phyloP scores from a whole-genome alignment of 1,139 yeast genomes.

The Lodderomyces metapsilosis region DNA sequence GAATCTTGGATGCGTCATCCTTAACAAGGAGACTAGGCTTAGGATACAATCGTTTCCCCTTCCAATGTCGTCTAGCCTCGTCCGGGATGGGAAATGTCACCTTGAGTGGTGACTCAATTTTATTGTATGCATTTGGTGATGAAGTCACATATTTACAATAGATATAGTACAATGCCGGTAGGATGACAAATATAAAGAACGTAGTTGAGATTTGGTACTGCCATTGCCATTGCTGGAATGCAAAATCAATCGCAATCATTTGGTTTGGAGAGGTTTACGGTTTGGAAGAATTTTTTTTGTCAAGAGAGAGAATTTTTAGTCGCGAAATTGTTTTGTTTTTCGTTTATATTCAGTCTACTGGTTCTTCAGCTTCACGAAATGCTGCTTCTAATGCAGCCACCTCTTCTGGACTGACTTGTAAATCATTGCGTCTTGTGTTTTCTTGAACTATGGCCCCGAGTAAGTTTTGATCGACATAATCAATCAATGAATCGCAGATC shows the following conservation, averaged over 20 bases:
- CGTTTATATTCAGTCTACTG: neutral
- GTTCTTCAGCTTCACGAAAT: neutral
- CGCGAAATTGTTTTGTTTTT: too few species aligned
- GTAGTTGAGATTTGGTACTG: constrained; percentile 50
- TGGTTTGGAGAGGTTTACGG: constrained; percentile 2
- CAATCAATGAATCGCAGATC: constrained; percentile 33
- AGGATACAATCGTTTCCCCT: constrained; percentile 75
- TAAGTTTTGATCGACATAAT: constrained; percentile 40
- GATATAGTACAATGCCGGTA: constrained; percentile 38
- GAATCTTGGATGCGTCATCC: constrained; percentile 66
- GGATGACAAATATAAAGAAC: constrained; percentile 41
- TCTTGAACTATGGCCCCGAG: constrained; percentile 37
- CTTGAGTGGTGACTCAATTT: constrained; percentile 46
- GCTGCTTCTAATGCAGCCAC: neutral
- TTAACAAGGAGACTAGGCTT: constrained; percentile 45
- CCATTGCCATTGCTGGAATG: constrained; percentile 45
- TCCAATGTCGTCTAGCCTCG: constrained; percentile 90
- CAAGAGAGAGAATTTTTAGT: neutral
- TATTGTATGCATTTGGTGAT: constrained; percentile 43
- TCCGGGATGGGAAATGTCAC: constrained; percentile 67
- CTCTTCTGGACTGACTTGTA: constrained; percentile 20
- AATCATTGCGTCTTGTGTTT: constrained; percentile 28
- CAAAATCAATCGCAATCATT: constrained; percentile 48
- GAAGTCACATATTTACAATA: constrained; percentile 39
- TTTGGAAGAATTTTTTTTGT: neutral